Evolutionary conservation across 1,284 basidiomycete genomes (phyloP), one percentile per base, ranked within the genome.

Genomic region (Athelia psychrophila): DNA sequence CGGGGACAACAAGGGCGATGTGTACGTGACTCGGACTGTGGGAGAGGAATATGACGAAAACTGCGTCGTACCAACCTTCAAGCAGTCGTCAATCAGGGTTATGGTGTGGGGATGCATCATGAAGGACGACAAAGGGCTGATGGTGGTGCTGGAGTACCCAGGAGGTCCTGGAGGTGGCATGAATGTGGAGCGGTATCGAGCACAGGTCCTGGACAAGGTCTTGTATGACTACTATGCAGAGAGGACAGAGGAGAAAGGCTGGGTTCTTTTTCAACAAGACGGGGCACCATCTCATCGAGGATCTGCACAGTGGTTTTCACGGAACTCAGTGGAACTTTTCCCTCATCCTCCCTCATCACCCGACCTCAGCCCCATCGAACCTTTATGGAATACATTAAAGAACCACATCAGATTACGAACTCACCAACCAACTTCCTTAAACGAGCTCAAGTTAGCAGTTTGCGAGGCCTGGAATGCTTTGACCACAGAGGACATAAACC

Each of bases 91-190:
- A 1, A 33, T 58, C 2, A 44, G 53, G 9, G 33, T 56, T n/a
- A 58, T 58, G 57, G 25, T 58, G 25, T 58, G 56, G 56, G 50
- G 52, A 33, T 54, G 47, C 38, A 54, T 60, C 19, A 51, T 51
- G 46, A 38, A 51, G 16, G 55, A 51, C n/a, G 23, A 16, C 22
- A 58, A 58, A 46, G 57, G 59, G 33, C 54, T 52, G 13, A 42
- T 60, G 4, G 48, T 60, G 32, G 33, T 54, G 30, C 40, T 59
- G 44, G 47, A 56, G 38, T 60, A 60, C 46, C 53, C 47, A 15
- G 53, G 57, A 3, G 57, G 58, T 3, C 49, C 48, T 36, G 55
- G 57, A 3, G 57, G 59, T 13, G 55, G 59, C n/a, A 59, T 60
- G 50, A 59, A 36, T 5, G 53, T 54, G 22, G 9, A 13, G 15